phyloP scores from a whole-genome alignment of 2,329 filamentous ascomycete genomes.

The Chalaropsis ovoidea region DNA sequence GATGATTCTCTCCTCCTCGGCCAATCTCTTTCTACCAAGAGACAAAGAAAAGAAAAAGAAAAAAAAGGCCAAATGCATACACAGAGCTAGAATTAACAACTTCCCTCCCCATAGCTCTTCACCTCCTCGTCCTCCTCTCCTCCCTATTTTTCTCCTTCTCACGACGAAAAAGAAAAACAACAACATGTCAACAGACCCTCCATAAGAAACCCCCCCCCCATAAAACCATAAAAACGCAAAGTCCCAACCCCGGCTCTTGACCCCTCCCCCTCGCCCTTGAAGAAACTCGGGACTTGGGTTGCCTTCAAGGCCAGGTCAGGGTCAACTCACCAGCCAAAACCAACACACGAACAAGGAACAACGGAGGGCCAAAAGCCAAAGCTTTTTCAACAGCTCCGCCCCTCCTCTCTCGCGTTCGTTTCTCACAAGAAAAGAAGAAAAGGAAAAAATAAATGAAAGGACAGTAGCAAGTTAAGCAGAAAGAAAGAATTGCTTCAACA shows the following conservation, averaged over 20 bases:
- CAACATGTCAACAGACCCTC: neutral
- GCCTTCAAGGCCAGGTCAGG: neutral
- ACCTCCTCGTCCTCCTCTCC: neutral
- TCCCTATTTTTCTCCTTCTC: neutral
- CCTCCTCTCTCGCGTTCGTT: neutral
- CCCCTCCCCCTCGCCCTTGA: slow-evolving; percentile 11
- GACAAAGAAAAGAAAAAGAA: neutral
- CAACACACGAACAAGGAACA: neutral
- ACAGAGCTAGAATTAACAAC: slow-evolving; percentile 1
- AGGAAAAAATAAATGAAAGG: slow-evolving; percentile 19
- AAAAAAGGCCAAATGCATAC: neutral
- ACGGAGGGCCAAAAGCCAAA: slow-evolving; percentile 5
- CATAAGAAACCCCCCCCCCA: slow-evolving; percentile 10
- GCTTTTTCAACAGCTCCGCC: neutral
- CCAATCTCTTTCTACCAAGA: neutral
- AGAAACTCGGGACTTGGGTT: slow-evolving; percentile 12
- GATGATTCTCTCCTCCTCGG: too few relatives aligned
- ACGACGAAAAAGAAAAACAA: slow-evolving; percentile 12
- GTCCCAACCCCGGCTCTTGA: slow-evolving; percentile 6
- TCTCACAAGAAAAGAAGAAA: slow-evolving; percentile 16
- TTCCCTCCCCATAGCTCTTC: neutral
- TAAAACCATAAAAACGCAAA: slow-evolving; percentile 13
- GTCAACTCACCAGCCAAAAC: neutral
- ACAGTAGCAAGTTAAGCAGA: neutral
- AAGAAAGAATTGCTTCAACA: neutral